phyloP scores from a whole-genome alignment of 768 basidiomycete genomes.

The Trametes sanguinea region DNA sequence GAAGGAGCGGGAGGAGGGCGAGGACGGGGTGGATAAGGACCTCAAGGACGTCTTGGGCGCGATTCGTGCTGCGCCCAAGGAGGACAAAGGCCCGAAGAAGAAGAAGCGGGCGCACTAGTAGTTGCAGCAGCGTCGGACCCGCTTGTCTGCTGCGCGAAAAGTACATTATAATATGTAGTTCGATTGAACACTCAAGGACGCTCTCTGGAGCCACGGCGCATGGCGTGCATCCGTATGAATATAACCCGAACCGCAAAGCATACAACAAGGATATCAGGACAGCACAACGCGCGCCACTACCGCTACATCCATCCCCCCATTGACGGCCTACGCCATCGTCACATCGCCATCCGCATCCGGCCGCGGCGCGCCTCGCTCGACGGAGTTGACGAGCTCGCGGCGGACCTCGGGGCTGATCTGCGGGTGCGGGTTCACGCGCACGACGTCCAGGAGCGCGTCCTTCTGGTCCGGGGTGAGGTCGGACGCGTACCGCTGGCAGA shows the following conservation, averaged over 20 bases:
- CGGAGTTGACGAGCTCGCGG: conserved; percentile 85
- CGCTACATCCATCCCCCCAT: neutral
- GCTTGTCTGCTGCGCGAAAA: neutral
- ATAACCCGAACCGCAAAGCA: neutral
- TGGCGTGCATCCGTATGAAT: neutral
- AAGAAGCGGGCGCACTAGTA: conserved; percentile 25
- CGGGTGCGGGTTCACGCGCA: conserved; percentile 81
- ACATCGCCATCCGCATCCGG: conserved; percentile 61
- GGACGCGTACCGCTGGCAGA: conserved; percentile 93
- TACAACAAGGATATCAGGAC: conserved; percentile 7
- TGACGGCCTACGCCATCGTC: conserved; percentile 21
- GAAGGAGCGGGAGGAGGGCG: conserved; percentile 5
- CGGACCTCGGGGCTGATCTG: conserved; percentile 90
- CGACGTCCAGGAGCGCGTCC: conserved; percentile 92
- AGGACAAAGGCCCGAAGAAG: conserved; percentile 42
- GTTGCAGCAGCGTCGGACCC: neutral
- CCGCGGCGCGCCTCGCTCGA: conserved; percentile 81
- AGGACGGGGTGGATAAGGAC: conserved; percentile 35
- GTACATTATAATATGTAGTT: conserved; percentile 6
- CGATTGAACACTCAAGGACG: neutral
- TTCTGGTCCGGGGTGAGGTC: conserved; percentile 98
- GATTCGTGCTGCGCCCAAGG: conserved; percentile 57
- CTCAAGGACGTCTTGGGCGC: conserved; percentile 58
- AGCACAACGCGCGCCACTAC: neutral
- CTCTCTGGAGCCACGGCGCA: neutral